Evolutionary conservation across 2,329 filamentous ascomycete genomes (phyloP), one percentile per base, ranked within the genome.

Genomic region (Penicillium sclerotigenum): DNA sequence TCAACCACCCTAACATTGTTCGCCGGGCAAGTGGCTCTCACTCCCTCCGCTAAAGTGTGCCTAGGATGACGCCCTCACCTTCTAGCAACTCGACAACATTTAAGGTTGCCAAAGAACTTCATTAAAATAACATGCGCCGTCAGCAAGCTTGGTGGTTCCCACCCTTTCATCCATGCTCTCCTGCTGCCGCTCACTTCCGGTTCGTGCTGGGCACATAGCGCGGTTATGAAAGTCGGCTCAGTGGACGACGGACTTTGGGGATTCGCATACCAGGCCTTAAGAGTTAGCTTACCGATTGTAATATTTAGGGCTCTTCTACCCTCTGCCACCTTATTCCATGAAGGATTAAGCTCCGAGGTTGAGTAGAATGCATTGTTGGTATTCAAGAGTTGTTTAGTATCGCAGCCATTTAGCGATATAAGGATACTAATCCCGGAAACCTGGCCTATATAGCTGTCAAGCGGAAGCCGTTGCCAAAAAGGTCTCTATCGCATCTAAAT

Each of bases 301-400:
- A 49, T 31, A 10, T 58, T 28, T 4, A 62, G 45, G 14, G 47
- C 18, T 20, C 34, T 31, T 37, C 20, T 52, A 4, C 29, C 40
- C 18, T 57, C 66, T 40, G 76, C 69, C 11, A 81, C 68, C 38
- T 74, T 70, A 6, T 65, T 63, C 80, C 80, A 82, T 0, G 72
- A 75, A 33, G 64, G 36, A 31, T 66, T n/a, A 8, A 56, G 36
- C 62, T 43, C 59, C 47, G 18, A 73, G 53, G 46, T 68, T 63
- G 38, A 67, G 68, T 42, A 74, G 54, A 45, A 73, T 61, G 57
- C 71, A 41, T 69, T 65, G 24, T 69, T 64, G 5, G 68, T 56
- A 33, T 68, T 69, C 4, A 63, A 86, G 83, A 54, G 81, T 24
- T 16, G 58, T 26, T 65, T 58, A 1, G 59, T 67, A 41, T 65